Conservation (phyloP, 2,329 filamentous ascomycete species). For the Colletotrichum theobromicola region DNA sequence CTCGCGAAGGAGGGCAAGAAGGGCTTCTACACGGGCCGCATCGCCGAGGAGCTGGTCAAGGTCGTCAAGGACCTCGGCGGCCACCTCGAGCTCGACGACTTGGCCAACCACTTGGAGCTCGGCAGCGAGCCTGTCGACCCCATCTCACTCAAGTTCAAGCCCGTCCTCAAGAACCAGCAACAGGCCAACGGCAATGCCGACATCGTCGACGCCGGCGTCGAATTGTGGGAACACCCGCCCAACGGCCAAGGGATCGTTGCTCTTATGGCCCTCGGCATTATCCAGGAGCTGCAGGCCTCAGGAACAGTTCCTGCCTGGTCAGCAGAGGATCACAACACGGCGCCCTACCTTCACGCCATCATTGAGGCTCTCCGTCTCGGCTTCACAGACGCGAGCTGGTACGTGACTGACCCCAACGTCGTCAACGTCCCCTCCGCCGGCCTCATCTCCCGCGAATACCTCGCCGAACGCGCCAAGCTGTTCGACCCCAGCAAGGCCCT, state of each 20-base stretch:
- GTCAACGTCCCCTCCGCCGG: conserved; percentile 71
- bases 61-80: conserved; percentile 80
- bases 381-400: conserved; percentile 92
- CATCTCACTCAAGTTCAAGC: conserved; percentile 78
- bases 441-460: conserved; percentile 76
- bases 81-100: conserved; percentile 77
- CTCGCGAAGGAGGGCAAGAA: conserved; percentile 83
- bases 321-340: conserved; percentile 78
- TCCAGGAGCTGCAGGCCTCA: conserved; percentile 81
- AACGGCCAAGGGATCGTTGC: conserved; percentile 97
- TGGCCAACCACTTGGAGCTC: conserved; percentile 72
- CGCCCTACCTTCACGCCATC: conserved; percentile 81
- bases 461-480: conserved; percentile 69
- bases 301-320: conserved; percentile 77
- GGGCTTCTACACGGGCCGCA: conserved; percentile 87
- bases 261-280: conserved; percentile 89
- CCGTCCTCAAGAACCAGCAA: not conserved
- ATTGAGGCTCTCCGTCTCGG: conserved; percentile 88
- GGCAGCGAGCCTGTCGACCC: conserved; percentile 83
- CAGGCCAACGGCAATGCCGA: conserved; percentile 40
- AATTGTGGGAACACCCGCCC: conserved; percentile 96
- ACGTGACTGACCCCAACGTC: conserved; percentile 81
- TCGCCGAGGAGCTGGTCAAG: conserved; percentile 82
- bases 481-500: conserved; percentile 67
- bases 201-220: conserved; percentile 47